A percentile compares a stretch with the other conserved stretches of the same genome.
These are phyloP conservation scores for Puya raimondii DNA, from an alignment of 176 grass and related monocot genomes.

Conservation along the genomic window DNA sequence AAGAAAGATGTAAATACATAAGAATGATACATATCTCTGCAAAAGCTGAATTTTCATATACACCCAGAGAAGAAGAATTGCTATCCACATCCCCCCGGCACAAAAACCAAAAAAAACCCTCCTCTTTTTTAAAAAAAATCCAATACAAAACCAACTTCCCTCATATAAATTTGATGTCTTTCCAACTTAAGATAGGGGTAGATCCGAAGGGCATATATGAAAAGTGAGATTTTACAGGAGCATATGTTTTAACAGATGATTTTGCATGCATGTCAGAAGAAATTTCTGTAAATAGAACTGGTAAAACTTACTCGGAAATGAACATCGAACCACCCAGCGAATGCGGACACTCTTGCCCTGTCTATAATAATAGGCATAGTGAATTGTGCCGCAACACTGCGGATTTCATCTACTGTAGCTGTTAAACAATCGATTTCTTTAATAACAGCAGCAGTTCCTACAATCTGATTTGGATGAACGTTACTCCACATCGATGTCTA, in stretches of 20 bases:
- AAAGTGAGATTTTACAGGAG: no score
- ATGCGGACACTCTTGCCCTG: conserved; percentile 53
- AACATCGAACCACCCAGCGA: conserved; percentile 99
- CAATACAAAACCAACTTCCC: no score
- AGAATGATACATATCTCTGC: no score
- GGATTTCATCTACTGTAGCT: conserved; percentile 79
- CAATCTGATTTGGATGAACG: conserved; percentile 82
- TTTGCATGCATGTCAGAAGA: neutral
- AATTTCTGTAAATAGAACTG: conserved; percentile 12
- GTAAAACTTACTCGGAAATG: conserved; percentile 65
- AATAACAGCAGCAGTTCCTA: conserved; percentile 61
- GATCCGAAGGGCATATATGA: no score
- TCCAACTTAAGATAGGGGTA: no score
- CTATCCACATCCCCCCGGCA: no score
- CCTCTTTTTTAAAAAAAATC: no score
- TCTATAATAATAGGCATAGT: conserved; percentile 47
- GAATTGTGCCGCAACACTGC: conserved; percentile 50
- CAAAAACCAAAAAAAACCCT: no score
- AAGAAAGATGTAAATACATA: neutral
- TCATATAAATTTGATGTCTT: no score
- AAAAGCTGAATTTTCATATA: no score
- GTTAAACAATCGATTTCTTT: conserved; percentile 96
- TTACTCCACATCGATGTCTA: conserved; percentile 92
- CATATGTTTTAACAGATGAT: no score
- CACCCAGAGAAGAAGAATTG: no score